Percentiles rank a stretch among this genome's conserved stretches.
Conservation (phyloP, 495 filamentous ascomycete species). For the Cercophora scortea region DNA sequence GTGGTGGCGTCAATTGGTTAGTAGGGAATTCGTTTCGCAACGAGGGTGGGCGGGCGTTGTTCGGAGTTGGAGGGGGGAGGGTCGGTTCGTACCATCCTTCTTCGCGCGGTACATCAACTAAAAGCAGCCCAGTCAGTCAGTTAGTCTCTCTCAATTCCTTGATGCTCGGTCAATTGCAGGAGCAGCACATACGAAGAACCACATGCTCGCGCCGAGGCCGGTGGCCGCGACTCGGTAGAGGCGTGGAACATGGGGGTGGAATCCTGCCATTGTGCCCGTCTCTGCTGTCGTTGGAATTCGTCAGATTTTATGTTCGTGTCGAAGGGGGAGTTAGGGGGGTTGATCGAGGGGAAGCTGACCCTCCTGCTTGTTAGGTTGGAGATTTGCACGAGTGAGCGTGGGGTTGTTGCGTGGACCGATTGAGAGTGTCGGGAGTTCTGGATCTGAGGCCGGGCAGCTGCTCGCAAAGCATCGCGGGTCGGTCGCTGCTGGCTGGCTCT, state of each 20-base stretch:
- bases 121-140: no score
- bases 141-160: slow-evolving; percentile 4
- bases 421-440: not conserved
- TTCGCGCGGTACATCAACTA: slow-evolving; percentile 93
- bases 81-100: slow-evolving; percentile 59
- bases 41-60: not conserved
- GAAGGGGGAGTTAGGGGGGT: not conserved
- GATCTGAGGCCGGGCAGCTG: not conserved
- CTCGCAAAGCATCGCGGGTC: not conserved
- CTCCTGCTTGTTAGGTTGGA: not conserved
- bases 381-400: not conserved
- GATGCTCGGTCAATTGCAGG: not conserved
- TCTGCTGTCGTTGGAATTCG: not conserved
- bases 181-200: slow-evolving; percentile 78
- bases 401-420: not conserved
- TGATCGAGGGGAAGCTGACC: not conserved
- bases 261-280: slow-evolving; percentile 19
- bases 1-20: slow-evolving; percentile 19
- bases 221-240: slow-evolving; percentile 81
- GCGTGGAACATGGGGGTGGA: slow-evolving; percentile 27
- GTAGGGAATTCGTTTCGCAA: not conserved
- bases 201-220: slow-evolving; percentile 89
- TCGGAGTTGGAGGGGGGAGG: not conserved
- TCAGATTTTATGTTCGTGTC: not conserved
- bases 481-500: no score